phyloP scores from a whole-genome alignment of 2,329 filamentous ascomycete genomes.

The Juglanconis sp. region DNA sequence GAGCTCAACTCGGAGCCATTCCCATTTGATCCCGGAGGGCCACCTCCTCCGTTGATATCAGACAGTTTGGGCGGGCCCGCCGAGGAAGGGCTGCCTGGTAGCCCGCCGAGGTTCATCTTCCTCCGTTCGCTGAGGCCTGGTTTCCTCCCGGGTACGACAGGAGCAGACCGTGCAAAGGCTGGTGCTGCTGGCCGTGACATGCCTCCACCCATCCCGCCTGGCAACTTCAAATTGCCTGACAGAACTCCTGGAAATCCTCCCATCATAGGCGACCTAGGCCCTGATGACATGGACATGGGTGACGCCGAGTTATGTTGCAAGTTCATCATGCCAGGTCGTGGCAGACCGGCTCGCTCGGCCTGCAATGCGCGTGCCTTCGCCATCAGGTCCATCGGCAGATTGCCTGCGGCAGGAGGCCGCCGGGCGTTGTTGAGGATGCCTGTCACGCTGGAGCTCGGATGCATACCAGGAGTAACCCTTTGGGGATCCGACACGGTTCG shows the following conservation, averaged over 20 bases:
- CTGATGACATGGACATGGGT: slow-evolving; percentile 26
- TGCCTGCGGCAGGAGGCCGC: slow-evolving; percentile 43
- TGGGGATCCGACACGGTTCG: slow-evolving; percentile 59
- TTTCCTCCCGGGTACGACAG: slow-evolving; percentile 42
- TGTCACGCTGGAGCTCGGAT: slow-evolving; percentile 77
- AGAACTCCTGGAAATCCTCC: slow-evolving; percentile 39
- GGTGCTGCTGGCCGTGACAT: slow-evolving; percentile 45
- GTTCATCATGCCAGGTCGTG: slow-evolving; percentile 17
- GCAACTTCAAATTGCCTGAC: slow-evolving; percentile 39
- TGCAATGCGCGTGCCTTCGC: slow-evolving; percentile 36
- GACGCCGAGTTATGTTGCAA: slow-evolving; percentile 19
- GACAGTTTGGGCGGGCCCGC: slow-evolving; percentile 41
- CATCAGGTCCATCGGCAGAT: slow-evolving; percentile 38
- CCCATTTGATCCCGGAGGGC: slow-evolving; percentile 23
- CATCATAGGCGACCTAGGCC: slow-evolving; percentile 24
- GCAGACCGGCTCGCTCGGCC: slow-evolving; percentile 30
- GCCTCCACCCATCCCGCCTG: slow-evolving; percentile 36
- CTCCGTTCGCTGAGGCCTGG: slow-evolving; percentile 66
- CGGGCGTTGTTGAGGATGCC: slow-evolving; percentile 69
- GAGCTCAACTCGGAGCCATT: slow-evolving; percentile 41
- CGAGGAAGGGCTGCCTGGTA: slow-evolving; percentile 34
- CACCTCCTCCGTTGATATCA: slow-evolving; percentile 32
- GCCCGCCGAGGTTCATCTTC: slow-evolving; percentile 50
- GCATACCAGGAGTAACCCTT: slow-evolving; percentile 55
- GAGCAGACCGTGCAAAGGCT: slow-evolving; percentile 52